Conservation (phyloP, 2,329 filamentous ascomycete species). For the Ophiostoma sp. region DNA sequence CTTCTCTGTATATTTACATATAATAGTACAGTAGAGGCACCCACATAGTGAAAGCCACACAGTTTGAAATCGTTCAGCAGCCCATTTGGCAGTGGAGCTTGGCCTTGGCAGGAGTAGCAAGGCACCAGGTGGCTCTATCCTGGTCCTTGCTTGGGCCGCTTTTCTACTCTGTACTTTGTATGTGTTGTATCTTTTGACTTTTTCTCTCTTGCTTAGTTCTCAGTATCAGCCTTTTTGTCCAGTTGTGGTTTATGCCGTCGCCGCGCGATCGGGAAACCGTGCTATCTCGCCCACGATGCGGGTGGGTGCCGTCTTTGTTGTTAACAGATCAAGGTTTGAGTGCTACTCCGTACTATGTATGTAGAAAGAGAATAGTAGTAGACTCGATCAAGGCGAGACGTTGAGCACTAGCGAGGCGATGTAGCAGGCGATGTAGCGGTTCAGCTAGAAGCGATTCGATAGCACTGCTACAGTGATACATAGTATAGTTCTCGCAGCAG, state of each 20-base stretch:
- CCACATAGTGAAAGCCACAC: slow-evolving; percentile 1
- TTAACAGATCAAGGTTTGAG: background rate
- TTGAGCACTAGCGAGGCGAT: background rate
- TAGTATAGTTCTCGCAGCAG: background rate
- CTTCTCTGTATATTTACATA: too few relatives aligned
- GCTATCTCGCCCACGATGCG: slow-evolving; percentile 5
- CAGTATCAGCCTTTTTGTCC: background rate
- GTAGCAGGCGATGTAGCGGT: background rate
- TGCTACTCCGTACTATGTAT: too few relatives aligned
- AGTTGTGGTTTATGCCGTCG: slow-evolving; percentile 4
- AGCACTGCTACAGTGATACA: background rate
- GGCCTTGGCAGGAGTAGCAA: background rate
- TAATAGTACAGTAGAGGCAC: background rate
- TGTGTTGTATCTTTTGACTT: background rate
- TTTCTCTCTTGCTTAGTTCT: background rate
- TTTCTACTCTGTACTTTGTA: background rate
- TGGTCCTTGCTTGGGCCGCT: background rate
- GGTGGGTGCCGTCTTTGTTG: background rate
- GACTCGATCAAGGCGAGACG: background rate
- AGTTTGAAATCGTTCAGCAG: slow-evolving; percentile 11
- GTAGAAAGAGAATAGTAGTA: too few relatives aligned
- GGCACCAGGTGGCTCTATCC: background rate
- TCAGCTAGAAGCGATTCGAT: background rate
- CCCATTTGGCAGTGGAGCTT: slow-evolving; percentile 4
- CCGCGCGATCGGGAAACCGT: background rate